phyloP scores from a whole-genome alignment of 1,284 basidiomycete species.

The Stereum hirsutum region DNA sequence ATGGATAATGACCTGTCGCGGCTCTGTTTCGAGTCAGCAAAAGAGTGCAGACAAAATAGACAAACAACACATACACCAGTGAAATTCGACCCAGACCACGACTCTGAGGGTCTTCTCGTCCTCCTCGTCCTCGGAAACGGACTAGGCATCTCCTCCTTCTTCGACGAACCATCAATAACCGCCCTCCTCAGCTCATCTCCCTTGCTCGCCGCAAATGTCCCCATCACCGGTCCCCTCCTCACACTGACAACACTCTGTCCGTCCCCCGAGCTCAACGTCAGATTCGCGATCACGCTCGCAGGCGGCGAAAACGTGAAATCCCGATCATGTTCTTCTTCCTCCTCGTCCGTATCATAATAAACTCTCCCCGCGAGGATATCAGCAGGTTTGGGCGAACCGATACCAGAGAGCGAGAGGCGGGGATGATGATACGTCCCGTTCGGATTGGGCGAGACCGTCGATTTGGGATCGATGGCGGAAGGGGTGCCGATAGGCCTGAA shows the following conservation, averaged over 20 bases:
- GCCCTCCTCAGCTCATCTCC: slow-evolving; percentile 29
- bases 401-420: slow-evolving; percentile 11
- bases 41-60: not conserved
- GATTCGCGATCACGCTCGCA: slow-evolving; percentile 9
- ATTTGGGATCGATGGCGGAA: slow-evolving; percentile 65
- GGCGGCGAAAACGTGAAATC: slow-evolving; percentile 10
- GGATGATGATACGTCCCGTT: too few species aligned
- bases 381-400: slow-evolving; percentile 43
- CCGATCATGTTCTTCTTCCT: slow-evolving; percentile 23
- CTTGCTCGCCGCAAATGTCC: slow-evolving; percentile 36
- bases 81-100: slow-evolving; percentile 9
- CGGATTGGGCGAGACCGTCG: slow-evolving; percentile 49
- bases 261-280: slow-evolving; percentile 6
- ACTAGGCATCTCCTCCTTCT: slow-evolving; percentile 42
- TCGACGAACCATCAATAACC: slow-evolving; percentile 47
- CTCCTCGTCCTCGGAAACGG: slow-evolving; percentile 41
- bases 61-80: slow-evolving; percentile 9
- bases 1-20: slow-evolving; percentile 26
- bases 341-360: slow-evolving; percentile 30
- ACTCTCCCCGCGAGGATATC: slow-evolving; percentile 56
- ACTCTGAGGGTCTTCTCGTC: slow-evolving; percentile 12
- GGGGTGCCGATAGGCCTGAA: slow-evolving; percentile 54
- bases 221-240: slow-evolving; percentile 35
- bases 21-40: slow-evolving; percentile 8
- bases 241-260: slow-evolving; percentile 10